Evolutionary conservation across 352 stramenopile species (phyloP), one percentile per base, ranked within the genome.

Genomic region (Phytophthora vignae): DNA sequence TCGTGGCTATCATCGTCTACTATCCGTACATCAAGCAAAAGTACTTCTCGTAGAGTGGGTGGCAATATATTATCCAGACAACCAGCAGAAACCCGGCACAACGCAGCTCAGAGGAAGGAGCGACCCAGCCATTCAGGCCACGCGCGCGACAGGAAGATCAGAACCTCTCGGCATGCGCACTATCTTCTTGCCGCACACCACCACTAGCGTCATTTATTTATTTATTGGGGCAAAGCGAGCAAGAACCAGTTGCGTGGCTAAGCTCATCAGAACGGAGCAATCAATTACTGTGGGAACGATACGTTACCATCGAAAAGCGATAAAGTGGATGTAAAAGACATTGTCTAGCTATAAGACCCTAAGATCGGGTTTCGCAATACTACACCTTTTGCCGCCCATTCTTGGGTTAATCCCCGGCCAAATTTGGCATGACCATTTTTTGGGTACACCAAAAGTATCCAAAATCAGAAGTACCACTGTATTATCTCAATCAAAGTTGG

Each of bases 1-100:
- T 83, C 38, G 73, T 87, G 40, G 75, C 75, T 25, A 73, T 78
- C 36, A 74, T 86, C 29, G 73, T 86, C 31, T 89, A 82, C 49
- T 83, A 87, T 53, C 79, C 82, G 49, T 86, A 87, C 48, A 66
- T 81, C 55, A 87, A 86, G 70, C 69, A 84, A 60, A 68, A 58
- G 25, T 79, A 71, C 15, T 74, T 78, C 42, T 66, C 57, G 33
- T 78, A 66, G 29, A 19, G 25, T 14, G 55, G 22, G 12, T 53
- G 54, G 12, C n/a, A 4, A 17, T 9, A 9, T 55, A 46, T 40
- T 40, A 40, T 14, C 33, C 15, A 40, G 33, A 40, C 33, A 40
- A 40, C 12, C 33, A 14, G 33, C 33, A 14, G 33, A 40, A 40
- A 40, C 9, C 33, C 12, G 4, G 33, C 33, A 40, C 12, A 40